phyloP scores from a whole-genome alignment of 495 filamentous ascomycete genomes.

The Aspergillus kassunensis region DNA sequence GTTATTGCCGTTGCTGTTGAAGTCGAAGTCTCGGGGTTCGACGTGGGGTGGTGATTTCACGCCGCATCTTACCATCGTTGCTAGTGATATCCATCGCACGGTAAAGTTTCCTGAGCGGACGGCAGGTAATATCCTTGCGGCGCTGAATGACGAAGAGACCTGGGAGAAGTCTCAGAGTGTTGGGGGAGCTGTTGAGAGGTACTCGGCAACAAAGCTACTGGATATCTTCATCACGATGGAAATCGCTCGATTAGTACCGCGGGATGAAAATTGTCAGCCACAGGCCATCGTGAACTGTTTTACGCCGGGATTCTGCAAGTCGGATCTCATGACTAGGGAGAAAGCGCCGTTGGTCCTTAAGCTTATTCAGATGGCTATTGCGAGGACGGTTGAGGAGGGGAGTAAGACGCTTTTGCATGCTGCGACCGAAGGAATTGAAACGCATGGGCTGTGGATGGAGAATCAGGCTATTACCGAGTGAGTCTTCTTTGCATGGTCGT shows the following conservation, averaged over 20 bases:
- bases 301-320: conserved; percentile 19
- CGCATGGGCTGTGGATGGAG: conserved; percentile 19
- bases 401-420: conserved; percentile 23
- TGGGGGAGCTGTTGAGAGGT: conserved; percentile 6
- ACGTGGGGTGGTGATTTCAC: neutral
- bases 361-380: conserved; percentile 12
- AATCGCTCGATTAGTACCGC: conserved; percentile 5
- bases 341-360: conserved; percentile 14
- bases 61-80: conserved; percentile 11
- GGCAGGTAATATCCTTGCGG: conserved; percentile 1
- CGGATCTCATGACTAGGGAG: conserved; percentile 16
- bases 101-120: conserved; percentile 6
- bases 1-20: neutral
- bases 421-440: conserved; percentile 8
- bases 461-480: conserved; percentile 17
- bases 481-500: conserved; percentile 5
- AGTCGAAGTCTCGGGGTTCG: neutral
- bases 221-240: conserved; percentile 14
- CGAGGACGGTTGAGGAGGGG: conserved; percentile 20
- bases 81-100: conserved; percentile 13
- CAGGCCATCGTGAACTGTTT: conserved; percentile 17
- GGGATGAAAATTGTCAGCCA: neutral
- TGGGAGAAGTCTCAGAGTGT: conserved; percentile 9
- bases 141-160: conserved; percentile 6
- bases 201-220: conserved; percentile 18